Percentiles rank a stretch among this genome's conserved stretches.
phyloP scores from a whole-genome alignment of 2,329 filamentous ascomycete genomes.

The Aspergillus amoenus region DNA sequence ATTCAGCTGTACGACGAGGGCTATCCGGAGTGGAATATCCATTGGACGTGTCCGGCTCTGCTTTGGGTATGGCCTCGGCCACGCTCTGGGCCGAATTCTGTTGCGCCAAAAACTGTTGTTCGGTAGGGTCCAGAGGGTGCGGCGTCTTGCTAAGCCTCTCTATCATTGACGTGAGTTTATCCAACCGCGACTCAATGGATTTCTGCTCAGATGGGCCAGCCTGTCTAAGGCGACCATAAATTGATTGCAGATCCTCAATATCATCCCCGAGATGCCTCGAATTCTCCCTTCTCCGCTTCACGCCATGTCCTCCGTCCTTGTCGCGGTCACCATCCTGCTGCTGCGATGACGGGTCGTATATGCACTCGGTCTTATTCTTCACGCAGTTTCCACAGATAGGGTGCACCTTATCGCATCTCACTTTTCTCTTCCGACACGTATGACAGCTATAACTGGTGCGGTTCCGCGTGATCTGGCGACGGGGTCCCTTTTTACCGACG shows the following conservation, averaged over 20 bases:
- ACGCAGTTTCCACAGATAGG: slow-evolving; percentile 47
- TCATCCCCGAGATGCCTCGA: slow-evolving; percentile 30
- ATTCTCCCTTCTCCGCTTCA: slow-evolving; percentile 36
- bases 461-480: slow-evolving; percentile 49
- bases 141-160: slow-evolving; percentile 41
- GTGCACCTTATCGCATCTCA: slow-evolving; percentile 50
- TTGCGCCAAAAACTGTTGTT: slow-evolving; percentile 20
- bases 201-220: slow-evolving; percentile 28
- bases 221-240: slow-evolving; percentile 30
- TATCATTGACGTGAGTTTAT: slow-evolving; percentile 46
- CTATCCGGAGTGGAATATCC: slow-evolving; percentile 29
- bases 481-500: slow-evolving; percentile 21
- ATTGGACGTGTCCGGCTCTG: slow-evolving; percentile 21
- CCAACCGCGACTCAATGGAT: slow-evolving; percentile 44
- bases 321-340: slow-evolving; percentile 20
- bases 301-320: slow-evolving; percentile 26
- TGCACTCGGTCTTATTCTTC: slow-evolving; percentile 44
- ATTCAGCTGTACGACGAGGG: slow-evolving; percentile 35
- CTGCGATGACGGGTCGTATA: slow-evolving; percentile 39
- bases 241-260: slow-evolving; percentile 33
- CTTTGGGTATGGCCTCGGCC: slow-evolving; percentile 16
- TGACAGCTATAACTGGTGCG: slow-evolving; percentile 49
- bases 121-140: slow-evolving; percentile 26
- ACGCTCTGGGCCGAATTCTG: slow-evolving; percentile 18
- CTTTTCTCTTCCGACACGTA: slow-evolving; percentile 47